Conservation (phyloP, 768 basidiomycete species). For the Mycena chlorophos region DNA sequence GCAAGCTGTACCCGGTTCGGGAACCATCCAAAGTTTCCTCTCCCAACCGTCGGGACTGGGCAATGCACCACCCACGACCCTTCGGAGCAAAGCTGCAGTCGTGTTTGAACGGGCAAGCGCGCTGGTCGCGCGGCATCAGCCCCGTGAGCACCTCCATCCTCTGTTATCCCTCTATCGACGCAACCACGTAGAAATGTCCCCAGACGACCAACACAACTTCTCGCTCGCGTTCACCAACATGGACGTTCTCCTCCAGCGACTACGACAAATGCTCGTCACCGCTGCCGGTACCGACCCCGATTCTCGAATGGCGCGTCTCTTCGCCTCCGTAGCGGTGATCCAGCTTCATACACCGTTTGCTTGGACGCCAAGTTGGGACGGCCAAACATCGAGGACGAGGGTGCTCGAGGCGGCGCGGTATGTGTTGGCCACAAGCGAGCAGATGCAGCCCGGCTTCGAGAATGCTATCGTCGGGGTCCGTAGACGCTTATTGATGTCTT, state of each 20-base stretch:
- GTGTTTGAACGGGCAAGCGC: not conserved
- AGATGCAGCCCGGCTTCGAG: not conserved
- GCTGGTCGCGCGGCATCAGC: not conserved
- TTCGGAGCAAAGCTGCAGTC: not conserved
- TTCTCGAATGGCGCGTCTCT: not conserved
- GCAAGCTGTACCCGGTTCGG: too few species aligned
- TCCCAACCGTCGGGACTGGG: not conserved
- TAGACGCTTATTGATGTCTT: not conserved
- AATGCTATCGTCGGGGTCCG: not conserved
- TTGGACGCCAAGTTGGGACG: not conserved
- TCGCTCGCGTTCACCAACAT: not conserved
- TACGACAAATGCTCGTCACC: not conserved
- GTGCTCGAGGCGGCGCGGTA: not conserved
- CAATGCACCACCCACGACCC: not conserved
- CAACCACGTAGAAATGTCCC: not conserved
- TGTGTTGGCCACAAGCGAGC: not conserved
- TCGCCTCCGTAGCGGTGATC: not conserved
- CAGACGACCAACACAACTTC: not conserved
- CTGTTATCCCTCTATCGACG: not conserved
- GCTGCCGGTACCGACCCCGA: not conserved
- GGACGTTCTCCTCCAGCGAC: not conserved
- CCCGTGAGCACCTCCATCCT: not conserved
- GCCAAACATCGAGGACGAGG: not conserved
- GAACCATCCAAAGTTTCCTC: not conserved
- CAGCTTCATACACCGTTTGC: not conserved